Conservation (phyloP, 768 basidiomycete species). For the Boletus reticulatus region DNA sequence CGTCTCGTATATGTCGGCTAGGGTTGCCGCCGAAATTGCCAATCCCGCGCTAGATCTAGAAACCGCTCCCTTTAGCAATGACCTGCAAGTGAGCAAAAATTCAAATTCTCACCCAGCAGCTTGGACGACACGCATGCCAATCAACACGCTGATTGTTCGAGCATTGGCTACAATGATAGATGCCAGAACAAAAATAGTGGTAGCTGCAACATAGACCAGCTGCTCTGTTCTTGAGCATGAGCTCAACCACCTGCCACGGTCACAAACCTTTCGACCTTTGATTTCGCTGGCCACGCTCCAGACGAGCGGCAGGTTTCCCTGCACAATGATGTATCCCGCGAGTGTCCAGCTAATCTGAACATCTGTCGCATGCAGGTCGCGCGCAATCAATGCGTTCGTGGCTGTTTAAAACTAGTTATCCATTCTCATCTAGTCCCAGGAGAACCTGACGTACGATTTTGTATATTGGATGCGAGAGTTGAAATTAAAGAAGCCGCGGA, state of each 20-base stretch:
- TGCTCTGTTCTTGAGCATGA: slow-evolving; percentile 18
- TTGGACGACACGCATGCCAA: slow-evolving; percentile 70
- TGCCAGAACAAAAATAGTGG: slow-evolving; percentile 52
- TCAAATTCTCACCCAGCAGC: slow-evolving; percentile 52
- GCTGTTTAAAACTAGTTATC: slow-evolving; percentile 37
- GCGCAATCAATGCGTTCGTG: slow-evolving; percentile 58
- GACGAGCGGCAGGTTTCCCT: slow-evolving; percentile 63
- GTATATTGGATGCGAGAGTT: slow-evolving; percentile 28
- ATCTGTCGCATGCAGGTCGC: slow-evolving; percentile 56
- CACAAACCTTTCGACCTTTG: slow-evolving; percentile 64
- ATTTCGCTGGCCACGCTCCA: slow-evolving; percentile 76
- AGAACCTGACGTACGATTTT: slow-evolving; percentile 24
- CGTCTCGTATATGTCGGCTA: slow-evolving; percentile 78
- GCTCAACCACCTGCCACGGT: background rate
- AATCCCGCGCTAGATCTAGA: slow-evolving; percentile 63
- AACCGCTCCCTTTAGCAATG: slow-evolving; percentile 3
- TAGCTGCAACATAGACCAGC: slow-evolving; percentile 54
- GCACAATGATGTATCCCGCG: slow-evolving; percentile 70
- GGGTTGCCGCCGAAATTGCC: slow-evolving; percentile 70
- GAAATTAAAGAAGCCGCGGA: slow-evolving; percentile 25
- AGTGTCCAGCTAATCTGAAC: slow-evolving; percentile 65
- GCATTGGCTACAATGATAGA: slow-evolving; percentile 57
- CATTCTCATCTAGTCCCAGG: background rate
- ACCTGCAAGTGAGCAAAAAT: background rate
- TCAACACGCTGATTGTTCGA: slow-evolving; percentile 50